phyloP scores from a whole-genome alignment of 768 basidiomycete genomes.

The Hygrophoropsis aurantiaca region DNA sequence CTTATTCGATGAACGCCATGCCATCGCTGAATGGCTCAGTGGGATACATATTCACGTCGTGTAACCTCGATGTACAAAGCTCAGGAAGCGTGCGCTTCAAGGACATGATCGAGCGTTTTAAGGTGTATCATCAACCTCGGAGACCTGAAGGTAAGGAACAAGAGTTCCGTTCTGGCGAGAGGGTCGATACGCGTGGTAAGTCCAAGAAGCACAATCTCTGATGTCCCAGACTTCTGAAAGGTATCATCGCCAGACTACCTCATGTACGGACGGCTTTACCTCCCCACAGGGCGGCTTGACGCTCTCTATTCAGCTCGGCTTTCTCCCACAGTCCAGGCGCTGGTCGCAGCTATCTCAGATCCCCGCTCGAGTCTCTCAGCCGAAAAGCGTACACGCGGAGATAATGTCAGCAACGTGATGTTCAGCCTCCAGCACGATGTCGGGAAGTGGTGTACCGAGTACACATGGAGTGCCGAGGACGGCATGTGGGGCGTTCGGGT shows the following conservation, averaged over 20 bases:
- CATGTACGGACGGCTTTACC: conserved; percentile 87
- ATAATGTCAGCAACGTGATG: conserved; percentile 69
- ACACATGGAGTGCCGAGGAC: conserved; percentile 92
- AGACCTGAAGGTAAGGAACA: conserved; percentile 77
- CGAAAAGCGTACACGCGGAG: conserved; percentile 39
- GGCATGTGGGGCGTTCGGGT: conserved; percentile 89
- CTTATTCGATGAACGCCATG: conserved; percentile 90
- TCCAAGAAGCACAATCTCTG: conserved; percentile 2
- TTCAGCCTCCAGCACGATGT: conserved; percentile 89
- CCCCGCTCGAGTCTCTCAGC: conserved; percentile 52
- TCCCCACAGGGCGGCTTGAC: conserved; percentile 86
- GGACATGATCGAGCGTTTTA: conserved; percentile 87
- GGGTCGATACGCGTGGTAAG: conserved; percentile 75
- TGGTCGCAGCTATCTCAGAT: conserved; percentile 86
- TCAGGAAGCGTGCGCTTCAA: conserved; percentile 79
- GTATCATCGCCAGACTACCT: conserved; percentile 74
- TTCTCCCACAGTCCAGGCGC: conserved; percentile 73
- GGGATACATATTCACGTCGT: conserved; percentile 91
- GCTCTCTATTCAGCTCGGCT: conserved; percentile 86
- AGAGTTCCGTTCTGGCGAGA: conserved; percentile 78
- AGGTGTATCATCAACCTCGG: conserved; percentile 77
- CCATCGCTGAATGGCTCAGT: conserved; percentile 91
- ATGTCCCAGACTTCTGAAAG: conserved; percentile 18
- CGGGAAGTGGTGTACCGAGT: conserved; percentile 91
- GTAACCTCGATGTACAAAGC: conserved; percentile 68